Evolutionary conservation across 192 early-diverging fungal species (phyloP), one percentile per base, ranked within the genome.

Genomic region (Coemansia asiatica): DNA sequence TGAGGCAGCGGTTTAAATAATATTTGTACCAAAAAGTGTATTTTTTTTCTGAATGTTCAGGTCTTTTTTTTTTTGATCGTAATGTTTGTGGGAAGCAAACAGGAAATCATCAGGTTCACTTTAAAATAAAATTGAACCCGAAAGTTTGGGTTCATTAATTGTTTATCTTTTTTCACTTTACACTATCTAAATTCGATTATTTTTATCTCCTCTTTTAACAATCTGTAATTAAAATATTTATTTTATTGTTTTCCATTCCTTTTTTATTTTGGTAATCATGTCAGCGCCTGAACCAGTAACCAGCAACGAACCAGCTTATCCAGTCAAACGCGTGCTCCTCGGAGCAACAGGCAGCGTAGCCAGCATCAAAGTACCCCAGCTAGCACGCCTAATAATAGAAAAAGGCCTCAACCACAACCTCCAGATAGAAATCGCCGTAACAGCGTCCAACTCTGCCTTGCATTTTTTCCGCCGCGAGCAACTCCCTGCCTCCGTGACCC

Each of bases 291-390:
- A 44, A 18, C 40, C 49, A n/a, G 9, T 18, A 8, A 23, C 23
- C 21, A 22, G 4, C 19, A 21, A 19, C 49, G 23, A 51, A 26
- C 21, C 49, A 51, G 6, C 54, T 6, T 31, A 46, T 23, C 50
- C 49, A 5, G 51, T 35, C 4, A 68, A 63, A 48, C 73, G 84
- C 53, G 81, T 97, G 25, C 84, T 97, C 4, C 79, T 97, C 36
- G 93, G 87, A 6, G 86, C 88, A 0, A 95, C 95, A 0, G 95
- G 95, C 31, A 94, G 92, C 66, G 94, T 97, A 15, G 94, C 95
- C 13, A 89, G 88, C 64, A 85, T 97, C 57, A 97, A 97, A 73
- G 76, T 97, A 26, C 92, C 94, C 13, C 59, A 83, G 26, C 86
- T 97, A 15, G 88, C 60, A 16, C 53, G 58, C 19, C 61, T 40